Conservation (phyloP, 2,329 filamentous ascomycete genomes). For the Alternaria arborescens region DNA sequence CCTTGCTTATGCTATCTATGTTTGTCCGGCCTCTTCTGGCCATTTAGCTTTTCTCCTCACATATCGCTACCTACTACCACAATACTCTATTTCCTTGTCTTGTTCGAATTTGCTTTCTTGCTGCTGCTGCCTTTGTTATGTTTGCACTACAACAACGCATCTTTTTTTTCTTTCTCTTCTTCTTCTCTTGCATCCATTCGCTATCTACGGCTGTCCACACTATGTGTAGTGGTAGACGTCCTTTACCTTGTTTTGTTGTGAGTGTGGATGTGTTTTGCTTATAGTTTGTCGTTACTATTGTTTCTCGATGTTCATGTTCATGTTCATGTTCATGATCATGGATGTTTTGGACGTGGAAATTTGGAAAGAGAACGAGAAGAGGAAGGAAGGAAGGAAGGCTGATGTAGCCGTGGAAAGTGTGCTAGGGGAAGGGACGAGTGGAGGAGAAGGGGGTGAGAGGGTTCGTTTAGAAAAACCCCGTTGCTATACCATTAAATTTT, state of each 20-base stretch:
- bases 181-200: background rate
- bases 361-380: background rate
- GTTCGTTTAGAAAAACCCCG: background rate
- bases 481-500: conserved; percentile 1
- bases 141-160: too few species aligned
- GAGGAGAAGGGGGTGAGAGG: background rate
- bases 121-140: too few species aligned
- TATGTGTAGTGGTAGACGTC: background rate
- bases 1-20: background rate
- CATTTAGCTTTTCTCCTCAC: background rate
- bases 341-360: too few species aligned
- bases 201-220: background rate
- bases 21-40: background rate
- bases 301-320: too few species aligned
- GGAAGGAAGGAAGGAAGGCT: background rate
- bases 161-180: too few species aligned
- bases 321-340: too few species aligned
- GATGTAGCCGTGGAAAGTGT: background rate
- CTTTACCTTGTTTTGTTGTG: background rate
- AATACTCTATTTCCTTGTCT: background rate
- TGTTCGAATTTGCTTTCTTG: too few species aligned
- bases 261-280: too few species aligned
- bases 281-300: too few species aligned
- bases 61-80: background rate
- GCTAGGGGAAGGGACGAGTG: too few species aligned